Evolutionary conservation across 2,329 filamentous ascomycete species (phyloP).

Genomic region (Colletotrichum costaricense): DNA sequence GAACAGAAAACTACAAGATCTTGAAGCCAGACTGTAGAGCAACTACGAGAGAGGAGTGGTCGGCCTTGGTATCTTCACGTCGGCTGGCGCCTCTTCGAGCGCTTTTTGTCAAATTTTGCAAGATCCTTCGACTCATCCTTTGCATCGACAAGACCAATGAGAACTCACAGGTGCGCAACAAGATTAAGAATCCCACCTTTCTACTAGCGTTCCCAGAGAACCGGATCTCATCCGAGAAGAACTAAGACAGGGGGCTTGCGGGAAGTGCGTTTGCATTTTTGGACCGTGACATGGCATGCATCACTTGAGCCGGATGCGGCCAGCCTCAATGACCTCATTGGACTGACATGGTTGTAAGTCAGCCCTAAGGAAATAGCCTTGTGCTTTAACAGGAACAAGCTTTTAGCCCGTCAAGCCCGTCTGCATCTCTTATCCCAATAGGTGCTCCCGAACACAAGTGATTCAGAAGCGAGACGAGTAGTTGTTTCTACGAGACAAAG

Average conservation of each 20-base stretch:
- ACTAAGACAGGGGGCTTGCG: not conserved
- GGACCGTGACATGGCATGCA: not conserved
- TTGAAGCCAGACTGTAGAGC: too few species aligned
- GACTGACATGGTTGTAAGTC: not conserved
- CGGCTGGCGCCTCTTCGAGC: too few species aligned
- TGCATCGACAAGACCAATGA: not conserved
- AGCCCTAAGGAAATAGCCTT: not conserved
- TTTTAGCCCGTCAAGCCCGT: not conserved
- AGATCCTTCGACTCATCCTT: not conserved
- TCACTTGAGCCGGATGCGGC: conserved; percentile 6
- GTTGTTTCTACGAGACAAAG: not conserved
- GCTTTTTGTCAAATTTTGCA: too few species aligned
- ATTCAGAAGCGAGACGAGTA: not conserved
- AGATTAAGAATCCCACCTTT: not conserved
- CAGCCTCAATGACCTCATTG: not conserved
- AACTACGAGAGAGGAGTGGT: too few species aligned
- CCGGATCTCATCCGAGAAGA: not conserved
- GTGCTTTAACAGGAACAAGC: not conserved
- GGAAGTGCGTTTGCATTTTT: not conserved
- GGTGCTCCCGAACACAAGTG: not conserved
- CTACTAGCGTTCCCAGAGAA: not conserved
- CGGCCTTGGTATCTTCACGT: not conserved
- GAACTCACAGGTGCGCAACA: not conserved
- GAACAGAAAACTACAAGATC: not conserved
- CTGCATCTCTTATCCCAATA: not conserved